These are phyloP conservation scores for Chromera velia DNA, from an alignment of 73 alveolate species.

Conservation along the genomic window DNA sequence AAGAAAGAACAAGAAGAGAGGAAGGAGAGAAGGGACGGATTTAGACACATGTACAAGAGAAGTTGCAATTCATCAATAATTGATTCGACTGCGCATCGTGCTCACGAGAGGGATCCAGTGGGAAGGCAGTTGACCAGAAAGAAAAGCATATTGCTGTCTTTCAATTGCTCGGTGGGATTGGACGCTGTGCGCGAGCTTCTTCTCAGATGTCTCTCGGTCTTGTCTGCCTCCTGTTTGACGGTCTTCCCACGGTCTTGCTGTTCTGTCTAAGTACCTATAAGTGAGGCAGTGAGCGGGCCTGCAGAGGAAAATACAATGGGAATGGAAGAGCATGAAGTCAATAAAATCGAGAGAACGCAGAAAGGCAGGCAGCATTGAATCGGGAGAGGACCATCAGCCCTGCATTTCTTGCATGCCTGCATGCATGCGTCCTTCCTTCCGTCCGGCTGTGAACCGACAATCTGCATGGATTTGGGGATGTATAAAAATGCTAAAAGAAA, in stretches of 20 bases:
- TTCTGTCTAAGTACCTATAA: background rate
- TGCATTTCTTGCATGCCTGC: background rate
- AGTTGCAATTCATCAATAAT: no score
- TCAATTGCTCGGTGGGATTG: conserved; percentile 60
- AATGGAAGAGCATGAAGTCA: background rate
- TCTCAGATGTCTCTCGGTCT: conserved; percentile 4
- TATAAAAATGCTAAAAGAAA: no score
- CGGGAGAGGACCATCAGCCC: no score
- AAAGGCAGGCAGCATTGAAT: no score
- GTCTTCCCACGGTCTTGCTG: background rate
- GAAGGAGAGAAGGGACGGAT: conserved; percentile 2
- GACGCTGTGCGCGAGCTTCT: conserved; percentile 68
- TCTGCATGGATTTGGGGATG: no score
- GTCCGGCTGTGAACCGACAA: background rate
- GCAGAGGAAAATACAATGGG: background rate
- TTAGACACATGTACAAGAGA: conserved; percentile 43
- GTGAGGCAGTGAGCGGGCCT: background rate
- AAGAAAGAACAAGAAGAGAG: conserved; percentile 36
- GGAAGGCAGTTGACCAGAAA: no score
- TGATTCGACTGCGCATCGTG: no score
- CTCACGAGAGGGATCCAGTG: no score
- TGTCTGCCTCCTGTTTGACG: background rate
- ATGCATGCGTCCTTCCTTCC: background rate
- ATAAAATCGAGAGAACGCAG: background rate
- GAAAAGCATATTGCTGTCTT: no score